These are phyloP conservation scores for Gaertneriomyces semiglobifer DNA, from an alignment of 192 early-diverging fungal genomes.

Conservation along the genomic window DNA sequence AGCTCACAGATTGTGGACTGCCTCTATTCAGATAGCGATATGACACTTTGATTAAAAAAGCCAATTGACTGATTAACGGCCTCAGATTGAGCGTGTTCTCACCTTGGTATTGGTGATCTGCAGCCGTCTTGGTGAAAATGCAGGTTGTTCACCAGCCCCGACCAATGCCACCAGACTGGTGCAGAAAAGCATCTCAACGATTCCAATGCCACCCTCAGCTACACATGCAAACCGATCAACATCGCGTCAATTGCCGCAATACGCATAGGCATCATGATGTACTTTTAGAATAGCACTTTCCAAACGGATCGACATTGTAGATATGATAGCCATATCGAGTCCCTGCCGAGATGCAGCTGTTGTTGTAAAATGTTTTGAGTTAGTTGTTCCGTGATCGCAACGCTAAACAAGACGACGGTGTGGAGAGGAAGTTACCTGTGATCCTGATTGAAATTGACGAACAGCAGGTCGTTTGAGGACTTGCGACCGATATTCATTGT, in stretches of 20 bases:
- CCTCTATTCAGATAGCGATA: conserved; percentile 46
- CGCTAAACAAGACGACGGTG: not conserved
- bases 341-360: conserved; percentile 82
- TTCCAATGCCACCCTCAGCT: conserved; percentile 86
- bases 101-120: conserved; percentile 98
- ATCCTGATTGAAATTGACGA: conserved; percentile 56
- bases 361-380: not conserved
- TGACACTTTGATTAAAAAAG: conserved; percentile 3
- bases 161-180: conserved; percentile 96
- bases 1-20: conserved; percentile 98
- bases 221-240: conserved; percentile 14
- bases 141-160: conserved; percentile 85
- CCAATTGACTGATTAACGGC: not conserved
- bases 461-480: conserved; percentile 42
- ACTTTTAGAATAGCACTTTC: conserved; percentile 86
- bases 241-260: not conserved
- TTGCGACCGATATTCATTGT: conserved; percentile 39
- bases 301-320: conserved; percentile 97
- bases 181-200: conserved; percentile 96
- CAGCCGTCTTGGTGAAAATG: conserved; percentile 80
- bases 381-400: not conserved
- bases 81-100: conserved; percentile 3
- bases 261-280: conserved; percentile 21
- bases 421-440: conserved; percentile 22
- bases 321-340: conserved; percentile 85